phyloP scores from a whole-genome alignment of 768 basidiomycete species.

The Paxillus rubicundulus region DNA sequence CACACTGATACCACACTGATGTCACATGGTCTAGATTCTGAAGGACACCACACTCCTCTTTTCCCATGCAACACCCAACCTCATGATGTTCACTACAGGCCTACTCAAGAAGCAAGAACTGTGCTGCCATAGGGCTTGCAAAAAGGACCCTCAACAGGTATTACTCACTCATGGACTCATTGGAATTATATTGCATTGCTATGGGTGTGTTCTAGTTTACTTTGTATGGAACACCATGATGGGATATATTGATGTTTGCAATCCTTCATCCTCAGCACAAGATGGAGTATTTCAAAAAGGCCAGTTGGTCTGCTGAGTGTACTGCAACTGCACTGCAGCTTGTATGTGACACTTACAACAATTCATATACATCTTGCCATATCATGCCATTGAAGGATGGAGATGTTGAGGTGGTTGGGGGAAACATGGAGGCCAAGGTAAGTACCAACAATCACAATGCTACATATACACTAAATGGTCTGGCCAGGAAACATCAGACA shows the following conservation, averaged over 20 bases:
- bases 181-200: conserved; percentile 25
- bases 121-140: conserved; percentile 10
- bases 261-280: conserved; percentile 33
- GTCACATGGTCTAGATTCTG: conserved; percentile 8
- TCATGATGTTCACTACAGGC: conserved; percentile 9
- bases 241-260: conserved; percentile 5
- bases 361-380: conserved; percentile 1
- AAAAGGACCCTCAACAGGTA: conserved; percentile 25
- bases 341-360: conserved; percentile 14
- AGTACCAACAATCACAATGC: background rate
- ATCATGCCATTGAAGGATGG: background rate
- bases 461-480: background rate
- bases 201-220: conserved; percentile 19
- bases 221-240: background rate
- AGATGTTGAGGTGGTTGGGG: background rate
- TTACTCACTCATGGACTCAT: conserved; percentile 23
- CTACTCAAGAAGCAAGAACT: background rate
- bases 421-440: background rate
- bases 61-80: no score
- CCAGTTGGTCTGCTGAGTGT: conserved; percentile 27
- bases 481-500: conserved; percentile 6
- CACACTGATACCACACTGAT: background rate
- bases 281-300: conserved; percentile 26
- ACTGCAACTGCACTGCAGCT: conserved; percentile 20
- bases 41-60: conserved; percentile 17